phyloP scores from a whole-genome alignment of 176 grass and related monocot species.

The sorghum (Sorghum bicolor) region DNA sequence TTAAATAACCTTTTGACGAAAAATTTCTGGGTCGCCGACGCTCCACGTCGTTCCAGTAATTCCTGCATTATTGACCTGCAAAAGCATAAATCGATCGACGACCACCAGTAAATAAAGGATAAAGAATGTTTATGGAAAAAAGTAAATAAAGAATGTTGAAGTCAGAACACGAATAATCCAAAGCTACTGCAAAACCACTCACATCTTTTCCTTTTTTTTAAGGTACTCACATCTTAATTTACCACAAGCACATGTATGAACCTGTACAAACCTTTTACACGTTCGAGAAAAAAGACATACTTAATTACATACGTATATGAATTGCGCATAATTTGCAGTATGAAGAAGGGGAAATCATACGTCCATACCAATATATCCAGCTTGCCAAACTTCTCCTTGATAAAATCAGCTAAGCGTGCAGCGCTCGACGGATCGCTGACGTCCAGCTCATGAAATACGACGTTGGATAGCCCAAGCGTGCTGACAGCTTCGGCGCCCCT shows the following conservation, averaged over 20 bases:
- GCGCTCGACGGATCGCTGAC: slow-evolving; percentile 28
- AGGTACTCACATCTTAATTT: too few relatives aligned
- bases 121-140: not conserved
- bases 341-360: not conserved
- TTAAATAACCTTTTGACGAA: not conserved
- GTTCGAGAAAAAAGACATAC: too few relatives aligned
- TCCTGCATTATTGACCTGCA: slow-evolving; percentile 39
- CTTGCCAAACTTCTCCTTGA: slow-evolving; percentile 40
- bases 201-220: not conserved
- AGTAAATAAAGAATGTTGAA: not conserved
- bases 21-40: not conserved
- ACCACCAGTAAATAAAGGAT: not conserved
- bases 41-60: not conserved
- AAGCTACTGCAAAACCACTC: not conserved
- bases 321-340: too few relatives aligned
- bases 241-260: too few relatives aligned
- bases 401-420: slow-evolving; percentile 33
- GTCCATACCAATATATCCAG: slow-evolving; percentile 40
- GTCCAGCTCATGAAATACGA: slow-evolving; percentile 44
- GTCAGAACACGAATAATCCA: not conserved
- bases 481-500: slow-evolving; percentile 16
- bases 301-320: too few relatives aligned
- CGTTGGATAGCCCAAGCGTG: not conserved
- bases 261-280: too few relatives aligned
- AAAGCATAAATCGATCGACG: not conserved